Conservation (phyloP, 1,284 basidiomycete species). For the Leccinum subatratum region DNA sequence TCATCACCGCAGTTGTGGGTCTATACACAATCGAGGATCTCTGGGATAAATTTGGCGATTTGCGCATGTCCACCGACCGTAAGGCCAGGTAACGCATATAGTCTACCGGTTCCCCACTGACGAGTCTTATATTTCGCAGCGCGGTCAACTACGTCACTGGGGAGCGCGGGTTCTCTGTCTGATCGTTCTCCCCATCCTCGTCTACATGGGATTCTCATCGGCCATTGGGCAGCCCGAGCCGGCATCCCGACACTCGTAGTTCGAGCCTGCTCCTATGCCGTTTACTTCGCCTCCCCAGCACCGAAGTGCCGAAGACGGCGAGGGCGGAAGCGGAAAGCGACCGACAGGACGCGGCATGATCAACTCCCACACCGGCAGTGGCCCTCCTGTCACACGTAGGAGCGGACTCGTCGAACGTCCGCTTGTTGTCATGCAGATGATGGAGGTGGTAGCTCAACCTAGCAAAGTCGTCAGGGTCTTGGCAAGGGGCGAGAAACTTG, state of each 20-base stretch:
- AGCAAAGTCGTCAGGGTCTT: slow-evolving; percentile 70
- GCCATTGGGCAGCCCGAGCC: slow-evolving; percentile 62
- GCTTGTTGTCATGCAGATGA: slow-evolving; percentile 67
- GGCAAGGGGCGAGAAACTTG: slow-evolving; percentile 75
- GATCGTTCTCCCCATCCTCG: slow-evolving; percentile 83
- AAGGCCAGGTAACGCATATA: slow-evolving; percentile 32
- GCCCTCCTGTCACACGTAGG: slow-evolving; percentile 24
- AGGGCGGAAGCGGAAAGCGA: slow-evolving; percentile 28
- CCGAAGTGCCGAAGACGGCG: slow-evolving; percentile 34
- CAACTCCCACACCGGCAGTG: slow-evolving; percentile 24
- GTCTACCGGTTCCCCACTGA: slow-evolving; percentile 9
- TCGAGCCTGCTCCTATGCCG: slow-evolving; percentile 40
- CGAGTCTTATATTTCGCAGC: slow-evolving; percentile 34
- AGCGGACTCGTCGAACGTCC: slow-evolving; percentile 61
- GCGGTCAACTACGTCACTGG: slow-evolving; percentile 90
- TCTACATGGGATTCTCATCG: slow-evolving; percentile 78
- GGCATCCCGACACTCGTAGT: slow-evolving; percentile 53
- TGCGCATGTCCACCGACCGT: slow-evolving; percentile 86
- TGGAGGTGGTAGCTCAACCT: slow-evolving; percentile 66
- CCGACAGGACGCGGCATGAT: slow-evolving; percentile 27
- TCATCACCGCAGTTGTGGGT: slow-evolving; percentile 91
- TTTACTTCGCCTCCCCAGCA: slow-evolving; percentile 20
- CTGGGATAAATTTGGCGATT: slow-evolving; percentile 97
- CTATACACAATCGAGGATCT: slow-evolving; percentile 96
- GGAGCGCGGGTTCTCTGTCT: slow-evolving; percentile 80